A percentile compares a stretch with the other conserved stretches of the same genome.
Conservation (phyloP, 2,329 filamentous ascomycete species). For the Aspergillus spinulosporus region DNA sequence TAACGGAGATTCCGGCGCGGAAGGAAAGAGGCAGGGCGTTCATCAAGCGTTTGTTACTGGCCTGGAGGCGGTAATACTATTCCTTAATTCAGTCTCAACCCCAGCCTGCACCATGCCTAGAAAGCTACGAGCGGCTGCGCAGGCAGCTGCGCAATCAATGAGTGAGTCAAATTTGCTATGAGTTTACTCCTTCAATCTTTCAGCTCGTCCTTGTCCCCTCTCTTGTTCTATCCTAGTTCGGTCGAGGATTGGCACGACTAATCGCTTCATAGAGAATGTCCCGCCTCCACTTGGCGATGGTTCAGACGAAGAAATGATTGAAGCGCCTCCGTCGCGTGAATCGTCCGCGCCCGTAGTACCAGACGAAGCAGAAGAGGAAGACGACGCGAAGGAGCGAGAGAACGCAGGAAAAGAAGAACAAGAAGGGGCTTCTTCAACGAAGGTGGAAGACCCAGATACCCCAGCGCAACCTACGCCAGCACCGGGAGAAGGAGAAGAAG, state of each 20-base stretch:
- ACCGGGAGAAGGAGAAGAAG: conserved; percentile 51
- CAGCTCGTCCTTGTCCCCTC: neutral
- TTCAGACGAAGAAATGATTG: conserved; percentile 49
- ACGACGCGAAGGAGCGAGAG: conserved; percentile 32
- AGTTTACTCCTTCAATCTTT: neutral
- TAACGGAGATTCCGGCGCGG: conserved; percentile 10
- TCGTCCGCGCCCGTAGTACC: conserved; percentile 30
- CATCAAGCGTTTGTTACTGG: conserved; percentile 15
- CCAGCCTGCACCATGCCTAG: conserved; percentile 40
- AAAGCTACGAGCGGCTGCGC: conserved; percentile 48
- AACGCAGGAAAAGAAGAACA: conserved; percentile 36
- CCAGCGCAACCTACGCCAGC: conserved; percentile 33
- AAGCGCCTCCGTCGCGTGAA: conserved; percentile 37
- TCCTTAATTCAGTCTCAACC: conserved; percentile 3
- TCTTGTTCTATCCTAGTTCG: conserved; percentile 2
- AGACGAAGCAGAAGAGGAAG: conserved; percentile 34
- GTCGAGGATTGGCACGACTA: conserved; percentile 18
- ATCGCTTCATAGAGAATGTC: conserved; percentile 40
- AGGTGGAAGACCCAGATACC: conserved; percentile 29
- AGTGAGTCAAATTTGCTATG: conserved; percentile 33
- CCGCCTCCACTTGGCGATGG: conserved; percentile 43
- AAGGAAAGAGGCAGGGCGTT: conserved; percentile 16
- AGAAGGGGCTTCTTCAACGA: conserved; percentile 32
- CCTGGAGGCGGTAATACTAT: conserved; percentile 2
- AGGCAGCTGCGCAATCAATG: conserved; percentile 49